A percentile compares a stretch with the other conserved stretches of the same genome.
phyloP scores from a whole-genome alignment of 495 filamentous ascomycete genomes.

The Aspergillus indologenus region DNA sequence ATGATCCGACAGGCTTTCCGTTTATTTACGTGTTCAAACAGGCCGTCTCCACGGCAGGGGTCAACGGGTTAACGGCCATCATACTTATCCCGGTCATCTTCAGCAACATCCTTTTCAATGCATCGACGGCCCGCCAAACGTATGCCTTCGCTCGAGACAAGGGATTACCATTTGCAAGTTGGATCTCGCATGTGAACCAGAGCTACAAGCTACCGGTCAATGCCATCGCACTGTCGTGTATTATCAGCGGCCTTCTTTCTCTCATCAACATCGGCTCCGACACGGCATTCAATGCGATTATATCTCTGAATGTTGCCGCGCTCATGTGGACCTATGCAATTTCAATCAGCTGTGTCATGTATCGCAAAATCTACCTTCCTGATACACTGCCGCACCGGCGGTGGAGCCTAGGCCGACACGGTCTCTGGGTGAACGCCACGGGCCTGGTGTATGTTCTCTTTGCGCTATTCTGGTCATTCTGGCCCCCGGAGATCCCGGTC shows the following conservation, averaged over 20 bases:
- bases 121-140: slow-evolving; percentile 19
- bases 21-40: slow-evolving; percentile 34
- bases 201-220: slow-evolving; percentile 34
- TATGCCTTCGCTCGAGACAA: slow-evolving; percentile 20
- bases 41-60: slow-evolving; percentile 24
- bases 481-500: slow-evolving; percentile 33
- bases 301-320: slow-evolving; percentile 32
- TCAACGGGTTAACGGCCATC: slow-evolving; percentile 20
- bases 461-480: slow-evolving; percentile 18
- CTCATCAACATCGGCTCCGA: slow-evolving; percentile 45
- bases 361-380: slow-evolving; percentile 4
- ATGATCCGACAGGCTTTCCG: slow-evolving; percentile 27
- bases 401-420: slow-evolving; percentile 1
- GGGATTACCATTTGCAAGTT: slow-evolving; percentile 47
- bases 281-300: slow-evolving; percentile 54
- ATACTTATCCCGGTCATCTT: slow-evolving; percentile 26
- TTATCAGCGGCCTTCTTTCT: slow-evolving; percentile 19
- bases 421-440: slow-evolving; percentile 1
- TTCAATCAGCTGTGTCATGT: slow-evolving; percentile 6
- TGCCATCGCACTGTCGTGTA: slow-evolving; percentile 20
- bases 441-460: background rate
- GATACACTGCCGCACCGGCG: background rate
- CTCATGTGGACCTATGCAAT: slow-evolving; percentile 4
- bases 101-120: slow-evolving; percentile 23
- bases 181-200: slow-evolving; percentile 27